These are phyloP conservation scores for Pistacia vera DNA, from an alignment of 345 rosid species.

Conservation along the genomic window DNA sequence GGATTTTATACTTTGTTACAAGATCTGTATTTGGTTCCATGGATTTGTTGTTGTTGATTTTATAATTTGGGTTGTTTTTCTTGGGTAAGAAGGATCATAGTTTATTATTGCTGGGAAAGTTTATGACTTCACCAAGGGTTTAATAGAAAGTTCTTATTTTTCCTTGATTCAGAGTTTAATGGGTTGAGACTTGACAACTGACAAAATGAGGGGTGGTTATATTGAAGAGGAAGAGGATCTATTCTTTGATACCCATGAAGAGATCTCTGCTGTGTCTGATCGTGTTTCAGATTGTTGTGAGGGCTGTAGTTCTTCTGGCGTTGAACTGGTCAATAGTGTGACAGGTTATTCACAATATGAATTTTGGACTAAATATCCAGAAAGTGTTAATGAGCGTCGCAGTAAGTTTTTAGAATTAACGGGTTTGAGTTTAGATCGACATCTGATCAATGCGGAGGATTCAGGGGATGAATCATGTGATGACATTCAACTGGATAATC, in stretches of 20 bases:
- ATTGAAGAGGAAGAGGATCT: slow-evolving; percentile 44
- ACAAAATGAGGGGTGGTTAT: slow-evolving; percentile 34
- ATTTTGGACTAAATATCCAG: slow-evolving; percentile 54
- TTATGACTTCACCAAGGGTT: slow-evolving; percentile 2
- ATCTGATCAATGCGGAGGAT: slow-evolving; percentile 25
- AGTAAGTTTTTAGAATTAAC: slow-evolving; percentile 38
- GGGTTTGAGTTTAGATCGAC: slow-evolving; percentile 35
- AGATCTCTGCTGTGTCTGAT: slow-evolving; percentile 54
- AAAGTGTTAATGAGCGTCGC: slow-evolving; percentile 62
- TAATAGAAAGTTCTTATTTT: background rate
- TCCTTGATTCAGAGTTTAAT: slow-evolving; percentile 33
- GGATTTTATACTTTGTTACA: slow-evolving; percentile 4
- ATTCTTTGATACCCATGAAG: slow-evolving; percentile 67
- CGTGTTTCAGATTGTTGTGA: slow-evolving; percentile 42
- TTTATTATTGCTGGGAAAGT: slow-evolving; percentile 4
- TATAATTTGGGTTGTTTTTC: background rate
- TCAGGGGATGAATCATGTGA: slow-evolving; percentile 20
- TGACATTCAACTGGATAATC: slow-evolving; percentile 26
- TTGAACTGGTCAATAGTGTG: slow-evolving; percentile 19
- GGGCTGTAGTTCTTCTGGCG: slow-evolving; percentile 27
- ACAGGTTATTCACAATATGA: slow-evolving; percentile 33
- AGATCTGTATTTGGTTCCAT: slow-evolving; percentile 21
- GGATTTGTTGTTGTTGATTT: slow-evolving; percentile 8
- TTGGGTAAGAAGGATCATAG: background rate
- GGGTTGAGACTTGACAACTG: slow-evolving; percentile 15